phyloP scores from a whole-genome alignment of 2,329 filamentous ascomycete genomes.

The Pseudogymnoascus sp. region DNA sequence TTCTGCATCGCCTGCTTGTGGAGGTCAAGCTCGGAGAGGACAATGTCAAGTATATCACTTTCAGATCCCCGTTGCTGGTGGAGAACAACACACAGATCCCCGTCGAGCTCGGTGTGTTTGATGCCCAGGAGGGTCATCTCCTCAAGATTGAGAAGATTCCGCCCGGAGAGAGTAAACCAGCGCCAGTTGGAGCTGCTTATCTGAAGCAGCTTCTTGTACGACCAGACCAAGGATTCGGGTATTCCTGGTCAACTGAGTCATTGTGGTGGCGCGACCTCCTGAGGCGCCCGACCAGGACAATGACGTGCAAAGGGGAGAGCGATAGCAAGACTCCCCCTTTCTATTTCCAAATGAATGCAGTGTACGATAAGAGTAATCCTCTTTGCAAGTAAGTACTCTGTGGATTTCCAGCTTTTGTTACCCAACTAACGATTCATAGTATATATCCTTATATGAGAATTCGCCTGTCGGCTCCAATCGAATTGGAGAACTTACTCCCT shows the following conservation, averaged over 20 bases:
- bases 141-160: slow-evolving; percentile 97
- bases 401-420: not conserved
- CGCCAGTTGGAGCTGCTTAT: slow-evolving; percentile 85
- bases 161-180: slow-evolving; percentile 81
- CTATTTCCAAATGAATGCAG: slow-evolving; percentile 91
- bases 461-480: slow-evolving; percentile 83
- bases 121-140: slow-evolving; percentile 76
- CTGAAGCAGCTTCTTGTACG: slow-evolving; percentile 82
- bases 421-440: slow-evolving; percentile 37
- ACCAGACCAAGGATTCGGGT: slow-evolving; percentile 93
- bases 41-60: slow-evolving; percentile 96
- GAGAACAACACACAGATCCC: slow-evolving; percentile 98
- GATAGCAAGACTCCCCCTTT: slow-evolving; percentile 73
- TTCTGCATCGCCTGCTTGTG: slow-evolving; percentile 83
- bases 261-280: slow-evolving; percentile 91
- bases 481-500: slow-evolving; percentile 87
- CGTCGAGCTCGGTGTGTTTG: slow-evolving; percentile 86
- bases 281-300: slow-evolving; percentile 73
- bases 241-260: slow-evolving; percentile 84
- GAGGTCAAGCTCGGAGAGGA: slow-evolving; percentile 86
- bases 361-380: slow-evolving; percentile 76
- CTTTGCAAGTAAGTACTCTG: slow-evolving; percentile 55
- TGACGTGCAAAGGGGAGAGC: slow-evolving; percentile 81
- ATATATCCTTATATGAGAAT: slow-evolving; percentile 93
- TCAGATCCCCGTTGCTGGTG: slow-evolving; percentile 82